Conservation (phyloP, 768 basidiomycete species). For the Panaeolus papilionaceus region DNA sequence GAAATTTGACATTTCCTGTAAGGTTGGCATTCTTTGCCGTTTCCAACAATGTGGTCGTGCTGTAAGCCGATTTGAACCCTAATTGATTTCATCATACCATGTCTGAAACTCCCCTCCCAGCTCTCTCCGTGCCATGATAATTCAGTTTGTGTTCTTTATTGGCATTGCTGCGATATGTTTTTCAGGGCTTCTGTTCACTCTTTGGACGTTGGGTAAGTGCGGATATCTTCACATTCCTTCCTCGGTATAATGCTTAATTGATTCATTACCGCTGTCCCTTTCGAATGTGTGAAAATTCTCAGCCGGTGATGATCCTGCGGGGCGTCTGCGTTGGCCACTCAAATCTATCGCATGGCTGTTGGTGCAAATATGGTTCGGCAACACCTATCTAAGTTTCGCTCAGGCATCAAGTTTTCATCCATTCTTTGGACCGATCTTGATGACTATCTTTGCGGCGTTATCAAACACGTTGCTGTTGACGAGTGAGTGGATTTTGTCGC, state of each 20-base stretch:
- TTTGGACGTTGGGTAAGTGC: conserved; percentile 51
- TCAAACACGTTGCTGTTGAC: conserved; percentile 82
- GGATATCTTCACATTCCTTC: not conserved
- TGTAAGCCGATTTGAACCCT: conserved; percentile 52
- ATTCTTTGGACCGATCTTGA: conserved; percentile 77
- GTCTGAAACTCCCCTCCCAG: conserved; percentile 40
- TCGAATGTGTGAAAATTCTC: conserved; percentile 12
- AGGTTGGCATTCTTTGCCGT: conserved; percentile 83
- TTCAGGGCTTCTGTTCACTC: conserved; percentile 69
- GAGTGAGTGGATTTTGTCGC: conserved; percentile 53
- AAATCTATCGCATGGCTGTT: conserved; percentile 81
- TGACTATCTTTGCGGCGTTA: conserved; percentile 81
- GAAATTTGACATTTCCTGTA: conserved; percentile 15
- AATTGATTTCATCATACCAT: not conserved
- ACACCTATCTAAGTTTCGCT: conserved; percentile 65
- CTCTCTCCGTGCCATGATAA: conserved; percentile 82
- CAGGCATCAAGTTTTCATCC: conserved; percentile 68
- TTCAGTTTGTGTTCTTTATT: conserved; percentile 82
- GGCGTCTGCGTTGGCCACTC: conserved; percentile 38
- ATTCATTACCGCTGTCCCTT: conserved; percentile 2
- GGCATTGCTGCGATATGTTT: conserved; percentile 80
- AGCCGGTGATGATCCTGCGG: conserved; percentile 37
- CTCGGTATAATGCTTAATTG: conserved; percentile 11
- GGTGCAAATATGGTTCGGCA: conserved; percentile 89
- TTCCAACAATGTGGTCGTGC: conserved; percentile 76